Evolutionary conservation across 1,284 basidiomycete species (phyloP), one percentile per base, ranked within the genome.

Genomic region (Heliocybe sulcata): DNA sequence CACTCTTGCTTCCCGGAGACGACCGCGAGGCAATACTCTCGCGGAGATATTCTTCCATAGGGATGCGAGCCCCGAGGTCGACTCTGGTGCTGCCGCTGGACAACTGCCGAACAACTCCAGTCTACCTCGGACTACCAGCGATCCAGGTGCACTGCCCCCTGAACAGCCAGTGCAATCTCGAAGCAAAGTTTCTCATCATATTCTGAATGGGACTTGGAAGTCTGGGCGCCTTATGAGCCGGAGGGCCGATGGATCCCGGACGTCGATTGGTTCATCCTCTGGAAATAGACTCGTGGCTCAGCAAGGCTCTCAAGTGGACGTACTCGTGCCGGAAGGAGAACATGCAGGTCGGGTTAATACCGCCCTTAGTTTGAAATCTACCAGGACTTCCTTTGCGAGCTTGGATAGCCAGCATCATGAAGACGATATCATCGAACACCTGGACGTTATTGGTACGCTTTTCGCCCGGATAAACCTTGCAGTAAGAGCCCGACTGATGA

Each of bases 341-440:
- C 65, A 70, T 47, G 68, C 70, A 8, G 75, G 77, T 14, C 65
- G 71, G 14, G 67, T 77, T 53, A 75, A 73, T 51, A 80, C 77
- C 58, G 72, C 72, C 2, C 66, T 78, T 49, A 79, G 74, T 58
- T 53, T 73, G 10, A 63, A 64, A 42, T 64, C 69, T 35, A 23
- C 47, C 8, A 23, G 12, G 22, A 25, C 10, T 14, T 26, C 14
- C 47, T 26, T 49, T n/a, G 42, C 61, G 55, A 42, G 38, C 16
- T 42, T n/a, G 33, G 62, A 60, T 20, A 65, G 60, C 22, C 54
- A 35, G 23, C 79, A 81, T 58, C 85, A 88, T 61, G 79, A 83
- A 55, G 83, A 88, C 61, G 83, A 87, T 59, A 79, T 90, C 57
- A 85, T 90, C 8, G 86, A 89, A 59, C 84, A 88, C 65, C 67